Evolutionary conservation across 352 stramenopile species (phyloP), one percentile per base, ranked within the genome.

Genomic region (Globisporangium acanthophoron): DNA sequence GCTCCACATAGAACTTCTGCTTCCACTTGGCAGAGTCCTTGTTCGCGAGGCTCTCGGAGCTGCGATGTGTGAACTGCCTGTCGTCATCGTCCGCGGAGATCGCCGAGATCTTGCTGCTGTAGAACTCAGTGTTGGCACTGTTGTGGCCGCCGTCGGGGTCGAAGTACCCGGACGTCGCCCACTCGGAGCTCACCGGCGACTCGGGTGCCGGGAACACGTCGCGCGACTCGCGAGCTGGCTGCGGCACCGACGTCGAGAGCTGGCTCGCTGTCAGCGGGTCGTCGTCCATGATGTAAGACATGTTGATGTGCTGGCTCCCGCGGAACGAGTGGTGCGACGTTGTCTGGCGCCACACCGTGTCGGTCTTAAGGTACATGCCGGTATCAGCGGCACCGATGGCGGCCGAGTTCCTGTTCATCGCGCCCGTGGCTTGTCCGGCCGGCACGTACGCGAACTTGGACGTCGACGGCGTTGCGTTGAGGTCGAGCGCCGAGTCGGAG

Each of bases 21-120:
- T 71, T 71, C 60, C 60, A 68, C 52, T 65, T 62, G 60, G 56
- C 47, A 44, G 66, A 21, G 35, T 43, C 45, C 43, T 66, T n/a
- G n/a, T 54, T 8, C 3, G 54, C 20, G 15, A 37, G 20, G 18
- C 39, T 40, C 40, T 62, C 56, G 39, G 47, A 56, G 11, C 53
- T 62, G 35, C 56, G 56, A 5, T 39, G 49, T 7, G 31, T 3
- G 20, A 62, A 62, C 24, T 51, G 48, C 4, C 12, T 29, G n/a
- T 46, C 39, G 49, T 61, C 55, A 12, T 60, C 39, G 18, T 57
- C 54, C 21, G 54, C 39, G 29, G 37, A 40, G 20, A 58, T 47
- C 33, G 50, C 47, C 18, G 58, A 58, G 45, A 57, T 54, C 45
- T 58, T 54, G 50, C 50, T 45, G 8, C 21, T 35, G 16, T 56